These are phyloP conservation scores for Excoecaria cochinchinensis DNA, from an alignment of 345 rosid genomes.

Conservation along the genomic window DNA sequence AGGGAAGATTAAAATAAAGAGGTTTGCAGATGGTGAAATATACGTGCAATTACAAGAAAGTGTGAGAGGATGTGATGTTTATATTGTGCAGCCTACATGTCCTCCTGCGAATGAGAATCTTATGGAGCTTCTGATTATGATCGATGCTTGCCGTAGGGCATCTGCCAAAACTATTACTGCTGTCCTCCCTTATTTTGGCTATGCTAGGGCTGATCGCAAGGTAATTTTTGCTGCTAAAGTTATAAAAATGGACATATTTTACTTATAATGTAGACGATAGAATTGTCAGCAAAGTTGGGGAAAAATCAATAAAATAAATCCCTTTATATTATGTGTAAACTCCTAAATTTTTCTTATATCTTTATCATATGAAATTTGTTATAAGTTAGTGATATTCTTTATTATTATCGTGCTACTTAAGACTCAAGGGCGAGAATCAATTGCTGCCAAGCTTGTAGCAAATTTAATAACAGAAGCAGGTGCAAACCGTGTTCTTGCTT, in stretches of 20 bases:
- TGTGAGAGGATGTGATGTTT: conserved; percentile 94
- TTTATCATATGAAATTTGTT: neutral
- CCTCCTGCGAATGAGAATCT: conserved; percentile 98
- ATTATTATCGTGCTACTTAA: conserved; percentile 23
- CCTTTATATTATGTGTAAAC: too few relatives aligned
- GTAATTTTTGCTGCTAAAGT: too few relatives aligned
- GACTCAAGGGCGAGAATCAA: conserved; percentile 96
- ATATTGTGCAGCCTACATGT: conserved; percentile 85
- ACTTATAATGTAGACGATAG: too few relatives aligned
- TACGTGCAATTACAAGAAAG: conserved; percentile 95
- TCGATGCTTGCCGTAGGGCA: conserved; percentile 95
- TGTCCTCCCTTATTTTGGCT: conserved; percentile 95
- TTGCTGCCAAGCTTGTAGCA: conserved; percentile 95
- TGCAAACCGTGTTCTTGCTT: conserved; percentile 90
- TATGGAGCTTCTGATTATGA: conserved; percentile 90
- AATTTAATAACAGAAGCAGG: conserved; percentile 93
- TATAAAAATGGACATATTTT: too few relatives aligned
- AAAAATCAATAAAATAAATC: too few relatives aligned
- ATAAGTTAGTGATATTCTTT: too few relatives aligned
- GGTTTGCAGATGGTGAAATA: conserved; percentile 96
- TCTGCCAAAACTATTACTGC: conserved; percentile 92
- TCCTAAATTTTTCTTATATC: neutral
- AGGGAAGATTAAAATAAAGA: conserved; percentile 81
- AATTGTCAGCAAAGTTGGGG: neutral
- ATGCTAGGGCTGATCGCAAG: conserved; percentile 98